Evolutionary conservation across 345 rosid species (phyloP), one percentile per base, ranked within the genome.

Genomic region (Ceriops tagal): DNA sequence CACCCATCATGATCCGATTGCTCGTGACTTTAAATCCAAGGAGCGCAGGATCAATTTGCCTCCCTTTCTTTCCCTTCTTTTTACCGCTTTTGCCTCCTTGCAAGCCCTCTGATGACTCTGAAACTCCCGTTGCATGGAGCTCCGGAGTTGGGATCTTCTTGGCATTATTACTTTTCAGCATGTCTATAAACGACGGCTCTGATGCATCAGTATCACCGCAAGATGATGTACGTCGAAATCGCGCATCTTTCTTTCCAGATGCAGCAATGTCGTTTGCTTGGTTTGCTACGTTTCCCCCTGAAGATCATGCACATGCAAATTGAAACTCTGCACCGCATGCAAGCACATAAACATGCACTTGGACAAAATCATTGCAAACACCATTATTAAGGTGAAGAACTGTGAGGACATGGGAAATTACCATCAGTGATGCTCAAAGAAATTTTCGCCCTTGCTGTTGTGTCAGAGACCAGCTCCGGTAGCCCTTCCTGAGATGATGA

Each of bases 1-100:
- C 96, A 21, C 96, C 98, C 96, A 90, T 92, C 84, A 92, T 83
- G 21, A 92, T 89, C 13, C 96, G 98, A 71, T 92, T 92, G 87
- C 98, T 92, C 1, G 90, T 75, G 27, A 92, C 96, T 68, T 90
- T 92, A 73, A 92, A 92, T 47, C 98, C 98, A 35, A 92, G 90
- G 66, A 90, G 96, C 31, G 96, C 85, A 1, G 90, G 98, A 80
- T 92, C 96, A 1, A 90, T 84, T 69, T 92, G 98, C 76, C 88
- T 85, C 65, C 96, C 96, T 71, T 87, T 90, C 83, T 92, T 92
- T 62, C 95, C 98, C 75, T 90, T 92, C 90, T 86, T 92, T 78
- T 90, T 92, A 28, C 86, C 83, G 6, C 84, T 74, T 71, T 79
- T 75, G 4, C 47, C 72, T 4, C 55, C 72, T 62, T 79, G 81